phyloP scores from a whole-genome alignment of 371 early-diverging fungal genomes.

The Mucor saturninus region DNA sequence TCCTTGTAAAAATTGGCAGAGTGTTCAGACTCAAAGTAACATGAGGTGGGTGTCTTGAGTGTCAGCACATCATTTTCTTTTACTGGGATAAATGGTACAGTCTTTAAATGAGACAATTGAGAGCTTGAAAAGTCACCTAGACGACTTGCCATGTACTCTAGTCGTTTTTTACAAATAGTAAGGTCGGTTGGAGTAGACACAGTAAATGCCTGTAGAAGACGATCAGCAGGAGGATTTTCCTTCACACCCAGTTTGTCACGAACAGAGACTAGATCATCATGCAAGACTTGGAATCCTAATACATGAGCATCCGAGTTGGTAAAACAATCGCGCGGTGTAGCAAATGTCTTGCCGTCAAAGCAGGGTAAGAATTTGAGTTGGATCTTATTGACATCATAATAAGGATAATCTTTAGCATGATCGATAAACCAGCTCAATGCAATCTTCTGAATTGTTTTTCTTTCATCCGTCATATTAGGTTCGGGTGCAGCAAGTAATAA shows the following conservation, averaged over 20 bases:
- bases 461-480: constrained; percentile 18
- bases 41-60: constrained; percentile 43
- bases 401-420: constrained; percentile 62
- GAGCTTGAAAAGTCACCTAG: constrained; percentile 57
- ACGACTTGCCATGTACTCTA: constrained; percentile 75
- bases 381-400: constrained; percentile 52
- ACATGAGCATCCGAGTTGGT: constrained; percentile 64
- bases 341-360: constrained; percentile 41
- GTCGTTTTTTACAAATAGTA: constrained; percentile 54
- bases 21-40: constrained; percentile 67
- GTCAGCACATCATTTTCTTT: constrained; percentile 2
- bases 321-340: constrained; percentile 66
- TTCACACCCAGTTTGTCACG: constrained; percentile 74
- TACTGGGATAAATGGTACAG: constrained; percentile 71
- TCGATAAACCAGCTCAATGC: constrained; percentile 79
- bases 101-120: constrained; percentile 61
- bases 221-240: constrained; percentile 61
- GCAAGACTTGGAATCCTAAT: constrained; percentile 72
- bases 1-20: constrained; percentile 51
- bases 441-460: constrained; percentile 41
- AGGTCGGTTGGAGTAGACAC: constrained; percentile 46
- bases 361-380: constrained; percentile 72
- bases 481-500: constrained; percentile 57
- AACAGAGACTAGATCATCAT: constrained; percentile 55
- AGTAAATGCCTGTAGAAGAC: constrained; percentile 53